Conservation (phyloP, 1,284 basidiomycete genomes). For the Macrocybe sp. region DNA sequence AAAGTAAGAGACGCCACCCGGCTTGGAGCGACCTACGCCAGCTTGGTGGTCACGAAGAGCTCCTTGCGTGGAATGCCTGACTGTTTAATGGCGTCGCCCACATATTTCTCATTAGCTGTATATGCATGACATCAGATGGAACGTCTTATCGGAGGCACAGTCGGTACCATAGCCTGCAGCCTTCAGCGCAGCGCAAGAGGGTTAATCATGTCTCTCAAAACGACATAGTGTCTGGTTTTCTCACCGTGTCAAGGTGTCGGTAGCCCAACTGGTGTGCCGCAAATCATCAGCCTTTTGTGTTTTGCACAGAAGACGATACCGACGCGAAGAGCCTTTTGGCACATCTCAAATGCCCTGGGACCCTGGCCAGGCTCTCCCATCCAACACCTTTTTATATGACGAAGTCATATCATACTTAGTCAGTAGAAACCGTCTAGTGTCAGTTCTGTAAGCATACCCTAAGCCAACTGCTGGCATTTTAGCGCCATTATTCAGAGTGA, state of each 20-base stretch:
- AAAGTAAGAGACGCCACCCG: neutral
- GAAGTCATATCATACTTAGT: neutral
- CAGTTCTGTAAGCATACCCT: slow-evolving; percentile 22
- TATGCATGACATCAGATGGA: neutral
- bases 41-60: slow-evolving; percentile 48
- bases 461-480: slow-evolving; percentile 34
- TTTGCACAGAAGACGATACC: neutral
- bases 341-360: slow-evolving; percentile 31
- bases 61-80: slow-evolving; percentile 41
- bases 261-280: slow-evolving; percentile 25
- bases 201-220: neutral
- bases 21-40: slow-evolving; percentile 21
- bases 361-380: slow-evolving; percentile 32
- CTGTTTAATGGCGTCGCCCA: slow-evolving; percentile 45
- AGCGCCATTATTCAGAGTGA: slow-evolving; percentile 32
- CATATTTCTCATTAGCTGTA: slow-evolving; percentile 39
- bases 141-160: neutral
- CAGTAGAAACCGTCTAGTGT: neutral
- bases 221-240: slow-evolving; percentile 5
- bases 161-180: slow-evolving; percentile 25
- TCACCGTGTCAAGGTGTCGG: slow-evolving; percentile 36
- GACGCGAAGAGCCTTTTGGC: slow-evolving; percentile 30
- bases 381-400: slow-evolving; percentile 30
- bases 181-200: slow-evolving; percentile 11
- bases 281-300: neutral